Base-by-base conservation (phyloP, 208 protist species). In the Acanthamoeba royreba region DNA sequence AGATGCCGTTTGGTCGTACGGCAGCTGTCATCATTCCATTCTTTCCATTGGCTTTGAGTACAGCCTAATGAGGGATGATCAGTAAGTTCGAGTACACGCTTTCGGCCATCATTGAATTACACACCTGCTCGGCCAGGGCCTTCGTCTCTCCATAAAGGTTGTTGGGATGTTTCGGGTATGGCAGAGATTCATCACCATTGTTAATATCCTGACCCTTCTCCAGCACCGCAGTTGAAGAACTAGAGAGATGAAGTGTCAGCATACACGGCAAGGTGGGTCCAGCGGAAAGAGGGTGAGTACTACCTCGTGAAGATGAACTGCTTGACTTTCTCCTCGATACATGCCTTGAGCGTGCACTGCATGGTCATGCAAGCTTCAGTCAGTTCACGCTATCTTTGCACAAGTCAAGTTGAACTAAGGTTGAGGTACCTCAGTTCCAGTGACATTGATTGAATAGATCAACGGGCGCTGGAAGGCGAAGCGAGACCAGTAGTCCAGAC, bases 401-500 rank as follows among this genome's bases (percentile, higher is more conserved):
- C 49, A 55, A 9, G 45, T 11, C 35, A 63, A 63, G 17, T 11
- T 7, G 17, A 15, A 63, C 0, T 35, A 0, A 15, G 17, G 17
- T 13, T 7, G 4, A 38, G 4, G 61, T 72, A 77, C 46, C 77
- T 89, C 49, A 38, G 66, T 13, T 0, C 81, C 81, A 45, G 53
- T 66, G 15, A 89, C 86, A 33, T 92, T 92, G 40, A 77, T 42
- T 4, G 81, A 15, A 22, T 89, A 66, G 53, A 8, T 89, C 31
- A 58, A 38, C n/a, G 46, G 19, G 47, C 53, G 53, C 49, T 89
- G 81, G 81, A 89, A 89, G 4, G 22, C 81, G 31, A 89, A 89
- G 49, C 81, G 81, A 28, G 49, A 69, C 81, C 81, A 89, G 81
- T 89, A 89, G 81, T 89, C 81, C n/a, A 89, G 28, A 45, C 55